These are phyloP conservation scores for Atkinsonella hypoxylon DNA, from an alignment of 2,329 filamentous ascomycete genomes.

Conservation along the genomic window DNA sequence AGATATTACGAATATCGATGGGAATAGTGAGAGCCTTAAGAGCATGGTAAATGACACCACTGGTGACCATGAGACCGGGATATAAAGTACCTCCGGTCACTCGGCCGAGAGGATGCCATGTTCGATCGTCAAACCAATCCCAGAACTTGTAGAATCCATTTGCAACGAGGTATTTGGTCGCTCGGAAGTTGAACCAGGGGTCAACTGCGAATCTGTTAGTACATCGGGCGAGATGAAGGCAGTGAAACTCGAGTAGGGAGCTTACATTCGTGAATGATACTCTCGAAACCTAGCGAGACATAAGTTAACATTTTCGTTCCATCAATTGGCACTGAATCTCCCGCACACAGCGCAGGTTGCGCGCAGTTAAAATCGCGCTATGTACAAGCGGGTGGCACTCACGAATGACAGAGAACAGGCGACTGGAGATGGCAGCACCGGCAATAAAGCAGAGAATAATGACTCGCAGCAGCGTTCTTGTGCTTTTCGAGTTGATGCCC, in stretches of 20 bases:
- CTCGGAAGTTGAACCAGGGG: constrained; percentile 99
- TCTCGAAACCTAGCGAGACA: constrained; percentile 66
- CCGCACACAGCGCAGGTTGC: too few relatives aligned
- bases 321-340: not conserved
- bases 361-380: too few relatives aligned
- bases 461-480: constrained; percentile 73
- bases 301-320: constrained; percentile 19
- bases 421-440: constrained; percentile 79
- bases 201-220: constrained; percentile 55
- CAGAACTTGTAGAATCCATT: constrained; percentile 98
- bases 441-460: constrained; percentile 88
- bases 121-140: constrained; percentile 99
- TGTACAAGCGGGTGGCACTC: constrained; percentile 28
- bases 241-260: constrained; percentile 16
- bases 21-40: constrained; percentile 82
- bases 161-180: constrained; percentile 92
- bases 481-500: constrained; percentile 69
- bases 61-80: constrained; percentile 97
- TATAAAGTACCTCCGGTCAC: constrained; percentile 98
- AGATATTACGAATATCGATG: constrained; percentile 97
- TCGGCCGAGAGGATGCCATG: constrained; percentile 97
- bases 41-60: constrained; percentile 88
- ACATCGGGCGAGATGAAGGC: not conserved
- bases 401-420: constrained; percentile 97
- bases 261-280: constrained; percentile 99